Conservation (phyloP, 352 stramenopile species). For the Phytophthora capsici region DNA sequence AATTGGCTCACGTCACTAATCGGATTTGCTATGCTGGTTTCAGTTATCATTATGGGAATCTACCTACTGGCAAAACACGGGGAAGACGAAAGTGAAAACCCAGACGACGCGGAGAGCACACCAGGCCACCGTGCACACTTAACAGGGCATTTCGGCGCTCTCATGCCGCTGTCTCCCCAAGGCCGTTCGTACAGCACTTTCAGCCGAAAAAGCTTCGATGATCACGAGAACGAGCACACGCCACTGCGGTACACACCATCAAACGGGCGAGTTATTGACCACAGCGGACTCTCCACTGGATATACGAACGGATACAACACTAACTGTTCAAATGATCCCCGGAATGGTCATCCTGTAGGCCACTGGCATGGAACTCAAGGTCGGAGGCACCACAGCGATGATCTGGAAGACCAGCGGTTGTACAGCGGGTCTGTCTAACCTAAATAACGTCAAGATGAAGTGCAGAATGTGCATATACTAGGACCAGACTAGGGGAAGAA, state of each 20-base stretch:
- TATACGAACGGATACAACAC: constrained; percentile 26
- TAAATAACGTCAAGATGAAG: constrained; percentile 1
- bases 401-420: constrained; percentile 37
- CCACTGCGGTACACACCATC: constrained; percentile 39
- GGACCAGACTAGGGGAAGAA: constrained; percentile 17
- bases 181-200: constrained; percentile 44
- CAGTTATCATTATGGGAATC: constrained; percentile 87
- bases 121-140: constrained; percentile 51
- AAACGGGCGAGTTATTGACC: constrained; percentile 30
- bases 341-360: constrained; percentile 22
- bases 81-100: constrained; percentile 55
- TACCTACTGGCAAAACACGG: constrained; percentile 84
- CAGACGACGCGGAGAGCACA: constrained; percentile 32
- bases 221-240: constrained; percentile 53
- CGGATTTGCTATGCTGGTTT: neutral
- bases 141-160: constrained; percentile 76
- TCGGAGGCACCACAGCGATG: constrained; percentile 27
- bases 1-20: no score
- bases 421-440: constrained; percentile 41
- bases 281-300: constrained; percentile 19
- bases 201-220: constrained; percentile 56
- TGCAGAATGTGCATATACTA: constrained; percentile 27
- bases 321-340: constrained; percentile 17
- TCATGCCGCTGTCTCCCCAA: constrained; percentile 81
- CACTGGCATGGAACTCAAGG: constrained; percentile 29